Conservation (phyloP, 2,329 filamentous ascomycete genomes). For the Aspergillus novoparasiticus region DNA sequence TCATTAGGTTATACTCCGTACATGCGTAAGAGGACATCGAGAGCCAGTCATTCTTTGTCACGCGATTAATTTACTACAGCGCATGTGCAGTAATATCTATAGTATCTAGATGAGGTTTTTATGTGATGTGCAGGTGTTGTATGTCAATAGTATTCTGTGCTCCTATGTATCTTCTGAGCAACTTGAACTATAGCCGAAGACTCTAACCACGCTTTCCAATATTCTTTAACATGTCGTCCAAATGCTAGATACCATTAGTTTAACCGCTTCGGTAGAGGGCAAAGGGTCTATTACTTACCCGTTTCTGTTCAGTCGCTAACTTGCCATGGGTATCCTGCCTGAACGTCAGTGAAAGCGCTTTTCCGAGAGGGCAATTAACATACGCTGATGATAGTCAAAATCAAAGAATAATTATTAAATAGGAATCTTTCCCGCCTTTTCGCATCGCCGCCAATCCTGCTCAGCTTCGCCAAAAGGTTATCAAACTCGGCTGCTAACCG, state of each 20-base stretch:
- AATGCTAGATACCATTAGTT: conserved; percentile 35
- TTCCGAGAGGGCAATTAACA: conserved; percentile 17
- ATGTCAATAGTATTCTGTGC: neutral
- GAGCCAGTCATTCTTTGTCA: neutral
- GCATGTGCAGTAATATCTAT: neutral
- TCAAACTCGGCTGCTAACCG: conserved; percentile 82
- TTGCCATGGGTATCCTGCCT: conserved; percentile 50
- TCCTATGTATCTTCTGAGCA: neutral
- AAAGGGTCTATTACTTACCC: conserved; percentile 30
- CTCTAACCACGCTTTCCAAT: conserved; percentile 32
- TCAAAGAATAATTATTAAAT: conserved; percentile 92
- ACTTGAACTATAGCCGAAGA: neutral
- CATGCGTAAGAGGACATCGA: neutral
- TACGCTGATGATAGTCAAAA: conserved; percentile 87
- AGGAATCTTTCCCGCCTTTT: conserved; percentile 85
- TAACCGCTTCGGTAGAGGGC: conserved; percentile 1
- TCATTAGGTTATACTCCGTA: neutral
- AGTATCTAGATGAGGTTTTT: neutral
- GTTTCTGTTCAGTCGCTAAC: conserved; percentile 68
- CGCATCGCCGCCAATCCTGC: conserved; percentile 73
- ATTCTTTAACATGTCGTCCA: conserved; percentile 44
- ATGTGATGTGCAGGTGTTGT: neutral
- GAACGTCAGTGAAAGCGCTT: neutral
- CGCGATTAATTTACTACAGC: neutral
- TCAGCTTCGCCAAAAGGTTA: conserved; percentile 75